A percentile compares a stretch with the other conserved stretches of the same genome.
These are phyloP conservation scores for Agrostemma githago DNA, from an alignment of 148 eudicot genomes.

Conservation along the genomic window DNA sequence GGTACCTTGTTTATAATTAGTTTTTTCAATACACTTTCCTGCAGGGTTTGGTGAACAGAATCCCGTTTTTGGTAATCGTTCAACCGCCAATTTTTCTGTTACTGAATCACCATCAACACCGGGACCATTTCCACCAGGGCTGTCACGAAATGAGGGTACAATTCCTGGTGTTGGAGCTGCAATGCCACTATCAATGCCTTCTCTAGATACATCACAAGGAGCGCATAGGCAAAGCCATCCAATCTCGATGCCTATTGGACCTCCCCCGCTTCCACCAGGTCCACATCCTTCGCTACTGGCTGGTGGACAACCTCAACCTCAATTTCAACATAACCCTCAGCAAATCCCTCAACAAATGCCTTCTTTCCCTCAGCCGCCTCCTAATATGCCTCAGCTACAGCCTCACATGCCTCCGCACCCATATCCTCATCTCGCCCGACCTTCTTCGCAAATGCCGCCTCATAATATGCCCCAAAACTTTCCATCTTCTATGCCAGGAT, in stretches of 20 bases:
- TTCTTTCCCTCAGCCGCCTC: constrained; percentile 54
- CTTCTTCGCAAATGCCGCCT: constrained; percentile 68
- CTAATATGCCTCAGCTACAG: constrained; percentile 69
- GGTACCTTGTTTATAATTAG: not conserved
- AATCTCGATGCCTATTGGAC: constrained; percentile 57
- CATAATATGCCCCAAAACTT: constrained; percentile 54
- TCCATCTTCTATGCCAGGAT: constrained; percentile 45
- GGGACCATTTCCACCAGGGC: constrained; percentile 78
- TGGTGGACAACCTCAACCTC: constrained; percentile 54
- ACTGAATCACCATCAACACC: constrained; percentile 69
- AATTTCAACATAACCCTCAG: constrained; percentile 78
- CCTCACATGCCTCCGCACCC: constrained; percentile 62
- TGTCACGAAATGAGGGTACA: constrained; percentile 86
- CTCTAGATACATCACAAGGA: constrained; percentile 70
- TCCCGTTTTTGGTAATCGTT: constrained; percentile 50
- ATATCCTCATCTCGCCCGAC: constrained; percentile 70
- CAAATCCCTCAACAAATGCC: constrained; percentile 70
- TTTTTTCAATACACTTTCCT: not conserved
- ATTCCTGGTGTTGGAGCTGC: constrained; percentile 97
- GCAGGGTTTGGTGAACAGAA: constrained; percentile 87
- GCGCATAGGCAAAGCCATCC: constrained; percentile 57
- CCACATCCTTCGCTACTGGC: constrained; percentile 86
- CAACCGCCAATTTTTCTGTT: constrained; percentile 53
- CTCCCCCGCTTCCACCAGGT: constrained; percentile 97
- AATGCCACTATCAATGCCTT: constrained; percentile 69